Conservation (phyloP, 805 yeast genomes). For the Monosporozyma aerobia region DNA sequence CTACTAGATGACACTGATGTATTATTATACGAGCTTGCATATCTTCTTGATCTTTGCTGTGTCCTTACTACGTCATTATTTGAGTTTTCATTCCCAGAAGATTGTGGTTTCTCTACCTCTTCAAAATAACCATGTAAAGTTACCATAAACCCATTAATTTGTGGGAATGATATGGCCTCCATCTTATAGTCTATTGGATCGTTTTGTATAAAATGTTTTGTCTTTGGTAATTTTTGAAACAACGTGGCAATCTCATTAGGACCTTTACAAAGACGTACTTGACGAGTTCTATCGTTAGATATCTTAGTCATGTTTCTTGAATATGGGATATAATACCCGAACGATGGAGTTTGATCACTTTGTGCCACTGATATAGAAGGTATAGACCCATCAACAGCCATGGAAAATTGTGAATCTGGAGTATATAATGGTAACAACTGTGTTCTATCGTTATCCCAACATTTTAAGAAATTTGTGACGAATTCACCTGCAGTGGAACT, state of each 20-base stretch:
- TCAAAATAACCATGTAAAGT: slow-evolving; percentile 77
- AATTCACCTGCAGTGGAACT: slow-evolving; percentile 69
- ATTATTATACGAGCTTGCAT: slow-evolving; percentile 8
- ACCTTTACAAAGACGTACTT: slow-evolving; percentile 56
- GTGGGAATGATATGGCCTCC: slow-evolving; percentile 66
- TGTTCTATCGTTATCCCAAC: slow-evolving; percentile 74
- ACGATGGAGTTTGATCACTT: slow-evolving; percentile 34
- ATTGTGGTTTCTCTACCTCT: slow-evolving; percentile 50
- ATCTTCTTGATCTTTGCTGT: slow-evolving; percentile 19
- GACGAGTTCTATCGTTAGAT: slow-evolving; percentile 43
- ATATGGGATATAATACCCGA: slow-evolving; percentile 59
- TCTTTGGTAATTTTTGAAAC: slow-evolving; percentile 64
- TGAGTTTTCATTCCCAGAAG: slow-evolving; percentile 19
- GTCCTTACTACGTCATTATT: background rate
- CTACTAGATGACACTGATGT: slow-evolving; percentile 24
- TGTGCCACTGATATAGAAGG: slow-evolving; percentile 38
- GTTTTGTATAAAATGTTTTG: slow-evolving; percentile 60
- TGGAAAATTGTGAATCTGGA: slow-evolving; percentile 73
- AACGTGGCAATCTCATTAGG: slow-evolving; percentile 50
- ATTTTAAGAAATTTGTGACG: slow-evolving; percentile 58
- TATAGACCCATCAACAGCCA: slow-evolving; percentile 63
- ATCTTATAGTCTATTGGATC: slow-evolving; percentile 62
- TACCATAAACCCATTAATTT: slow-evolving; percentile 67
- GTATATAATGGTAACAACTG: slow-evolving; percentile 70
- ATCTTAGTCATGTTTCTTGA: slow-evolving; percentile 73